Evolutionary conservation across 2,329 filamentous ascomycete species (phyloP).

Genomic region (Xylariaceae sp.): DNA sequence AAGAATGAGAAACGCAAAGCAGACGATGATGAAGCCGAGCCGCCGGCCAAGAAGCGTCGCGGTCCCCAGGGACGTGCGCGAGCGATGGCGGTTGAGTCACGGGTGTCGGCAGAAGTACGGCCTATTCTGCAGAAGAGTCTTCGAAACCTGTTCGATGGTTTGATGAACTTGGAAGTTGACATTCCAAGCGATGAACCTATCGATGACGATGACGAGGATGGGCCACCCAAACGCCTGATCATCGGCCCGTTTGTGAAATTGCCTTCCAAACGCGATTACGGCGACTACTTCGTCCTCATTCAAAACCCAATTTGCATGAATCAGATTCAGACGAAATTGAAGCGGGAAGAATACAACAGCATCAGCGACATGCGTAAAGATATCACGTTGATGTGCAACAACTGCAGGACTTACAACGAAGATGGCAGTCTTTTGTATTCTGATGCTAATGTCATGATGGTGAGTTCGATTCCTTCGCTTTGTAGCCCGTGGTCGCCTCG

Average conservation of each 20-base stretch:
- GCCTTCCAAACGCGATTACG: constrained; percentile 81
- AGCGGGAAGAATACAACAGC: constrained; percentile 85
- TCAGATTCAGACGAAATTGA: constrained; percentile 89
- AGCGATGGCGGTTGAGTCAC: constrained; percentile 41
- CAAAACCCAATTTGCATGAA: constrained; percentile 93
- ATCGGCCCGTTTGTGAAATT: constrained; percentile 93
- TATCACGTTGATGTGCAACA: constrained; percentile 77
- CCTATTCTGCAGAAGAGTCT: constrained; percentile 74
- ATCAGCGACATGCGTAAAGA: constrained; percentile 77
- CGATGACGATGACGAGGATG: constrained; percentile 52
- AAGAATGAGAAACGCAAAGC: constrained; percentile 86
- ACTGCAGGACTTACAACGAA: constrained; percentile 95
- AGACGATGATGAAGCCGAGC: constrained; percentile 69
- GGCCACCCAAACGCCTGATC: constrained; percentile 65
- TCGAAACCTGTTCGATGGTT: constrained; percentile 66
- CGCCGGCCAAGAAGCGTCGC: constrained; percentile 71
- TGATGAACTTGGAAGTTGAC: constrained; percentile 82
- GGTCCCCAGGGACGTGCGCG: constrained; percentile 67
- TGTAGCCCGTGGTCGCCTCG: constrained; percentile 25
- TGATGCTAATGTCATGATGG: constrained; percentile 90
- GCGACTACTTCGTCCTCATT: constrained; percentile 94
- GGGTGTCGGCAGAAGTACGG: constrained; percentile 64
- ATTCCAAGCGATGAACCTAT: constrained; percentile 49
- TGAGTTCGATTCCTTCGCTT: constrained; percentile 41
- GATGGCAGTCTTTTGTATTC: constrained; percentile 87